A percentile compares a stretch with the other conserved stretches of the same genome.
These are phyloP conservation scores for Colletotrichum sp. DNA, from an alignment of 2,329 filamentous ascomycete species.

Conservation along the genomic window DNA sequence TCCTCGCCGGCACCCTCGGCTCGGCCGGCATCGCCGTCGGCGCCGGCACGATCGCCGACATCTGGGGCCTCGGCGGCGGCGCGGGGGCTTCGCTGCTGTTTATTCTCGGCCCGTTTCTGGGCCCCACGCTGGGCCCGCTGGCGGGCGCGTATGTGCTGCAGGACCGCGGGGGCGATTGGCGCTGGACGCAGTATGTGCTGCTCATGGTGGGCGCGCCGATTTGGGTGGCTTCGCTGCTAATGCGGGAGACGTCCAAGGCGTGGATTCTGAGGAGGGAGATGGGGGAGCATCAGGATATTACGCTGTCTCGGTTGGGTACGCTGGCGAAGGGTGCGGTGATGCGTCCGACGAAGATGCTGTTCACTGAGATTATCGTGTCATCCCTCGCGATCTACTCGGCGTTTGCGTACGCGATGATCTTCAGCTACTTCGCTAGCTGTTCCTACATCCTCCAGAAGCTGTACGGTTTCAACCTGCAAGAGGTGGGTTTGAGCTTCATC, in stretches of 20 bases:
- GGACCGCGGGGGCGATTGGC: constrained; percentile 17
- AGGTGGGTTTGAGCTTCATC: constrained; percentile 23
- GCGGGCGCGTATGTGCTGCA: constrained; percentile 54
- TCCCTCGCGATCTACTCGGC: constrained; percentile 72
- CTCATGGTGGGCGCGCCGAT: constrained; percentile 20
- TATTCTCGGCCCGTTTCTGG: constrained; percentile 73
- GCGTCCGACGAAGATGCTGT: constrained; percentile 22
- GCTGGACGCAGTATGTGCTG: constrained; percentile 27
- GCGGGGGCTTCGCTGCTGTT: constrained; percentile 77
- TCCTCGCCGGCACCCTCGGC: constrained; percentile 71
- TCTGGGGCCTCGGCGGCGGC: constrained; percentile 63
- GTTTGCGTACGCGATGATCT: constrained; percentile 52
- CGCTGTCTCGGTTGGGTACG: not conserved
- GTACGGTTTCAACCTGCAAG: constrained; percentile 15
- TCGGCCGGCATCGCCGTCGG: constrained; percentile 78
- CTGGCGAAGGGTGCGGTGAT: not conserved
- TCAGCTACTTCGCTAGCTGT: constrained; percentile 55
- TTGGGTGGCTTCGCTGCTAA: not conserved
- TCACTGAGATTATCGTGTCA: constrained; percentile 63
- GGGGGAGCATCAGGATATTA: not conserved
- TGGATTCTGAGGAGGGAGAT: constrained; percentile 10
- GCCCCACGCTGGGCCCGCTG: constrained; percentile 41
- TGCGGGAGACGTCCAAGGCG: constrained; percentile 16
- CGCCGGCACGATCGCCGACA: constrained; percentile 75
- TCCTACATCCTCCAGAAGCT: constrained; percentile 18